Evolutionary conservation across 352 stramenopile species (phyloP), one percentile per base, ranked within the genome.

Genomic region (Phytophthora fragariaefolia): DNA sequence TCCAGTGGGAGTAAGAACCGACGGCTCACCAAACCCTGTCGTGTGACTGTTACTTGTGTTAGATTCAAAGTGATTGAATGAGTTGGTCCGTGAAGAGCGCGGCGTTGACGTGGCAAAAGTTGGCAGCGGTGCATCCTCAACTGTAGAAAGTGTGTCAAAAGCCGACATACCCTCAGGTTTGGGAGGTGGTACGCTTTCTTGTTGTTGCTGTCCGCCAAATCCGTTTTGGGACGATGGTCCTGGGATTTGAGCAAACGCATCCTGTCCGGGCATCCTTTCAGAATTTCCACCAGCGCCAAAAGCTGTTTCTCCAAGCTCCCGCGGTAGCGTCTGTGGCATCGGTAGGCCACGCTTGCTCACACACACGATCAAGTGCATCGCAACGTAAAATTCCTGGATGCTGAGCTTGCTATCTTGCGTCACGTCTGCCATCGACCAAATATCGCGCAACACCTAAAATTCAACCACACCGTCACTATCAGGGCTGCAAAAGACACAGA

Each of bases 321-420:
- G 58, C 3, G 92, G 92, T 5, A 97, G 66, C 24, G 87, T 75
- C 9, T 70, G 32, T 7, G 92, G 92, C 48, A 97, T 73, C 0
- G 87, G 73, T 8, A 97, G 67, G 7, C 80, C 82, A n/a, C 92
- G 87, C 63, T 97, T 98, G 71, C 85, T 97, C 52, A 98, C 71
- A 62, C 96, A 99, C 18, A 98, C 95, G 72, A 99, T 99, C 58
- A 99, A 71, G 66, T 99, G 96, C 96, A 99, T 99, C 1, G 95
- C 95, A 18, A 98, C 84, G 70, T 96, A 97, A 71, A 99, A 99
- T 67, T 99, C 96, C 23, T 96, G 77, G 23, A 83, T 63, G 59
- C 96, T 93, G 28, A 99, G 85, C 47, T 91, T 90, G 66, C 96
- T 98, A 72, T 99, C 90, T 12, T 97, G 92, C 18, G 81, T 84